Evolutionary conservation across 768 basidiomycete species (phyloP), one percentile per base, ranked within the genome.

Genomic region (Suillus americanus): DNA sequence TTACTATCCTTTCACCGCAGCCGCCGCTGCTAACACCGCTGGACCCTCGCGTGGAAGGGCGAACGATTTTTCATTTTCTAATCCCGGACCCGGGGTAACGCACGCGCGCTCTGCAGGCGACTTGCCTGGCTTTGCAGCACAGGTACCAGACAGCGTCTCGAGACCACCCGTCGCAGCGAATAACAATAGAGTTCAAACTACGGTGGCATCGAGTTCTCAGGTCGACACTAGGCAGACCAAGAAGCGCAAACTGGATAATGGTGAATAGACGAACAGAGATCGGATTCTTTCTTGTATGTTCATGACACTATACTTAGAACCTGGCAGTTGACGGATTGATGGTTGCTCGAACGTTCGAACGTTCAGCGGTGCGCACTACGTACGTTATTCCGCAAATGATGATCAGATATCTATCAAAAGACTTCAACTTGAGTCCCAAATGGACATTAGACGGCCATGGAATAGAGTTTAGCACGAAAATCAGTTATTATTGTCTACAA

Each of bases 181-280:
- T 2, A 18, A 28, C 10, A 28, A 38, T 62, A 28, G 23, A 50
- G 20, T 23, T 18, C 9, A 51, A 3, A n/a, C 25, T 23, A n/a
- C 13, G 25, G 2, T 28, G 5, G 16, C 18, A 12, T 43, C 33
- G 54, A 20, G 25, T 28, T 57, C 56, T 57, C 38, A 18, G 37
- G 38, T 41, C 18, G 64, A 65, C 54, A 61, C 60, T 55, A 62
- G 25, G 14, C 46, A 16, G 16, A n/a, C n/a, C 40, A 76, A 63
- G 62, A 74, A 71, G 61, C 73, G 74, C 33, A 75, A 65, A 54
- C 13, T 75, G 61, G 63, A 59, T 5, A 67, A 63, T 3, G 62
- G 61, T 20, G 63, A 66, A 16, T 62, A 64, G 56, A 40, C 13
- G 5, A 37, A 23, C 23, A 25, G 9, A 9, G 9, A 35, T 5